These are phyloP conservation scores for Endotrypanum monterogeii DNA, from an alignment of 208 protist species.

Conservation along the genomic window DNA sequence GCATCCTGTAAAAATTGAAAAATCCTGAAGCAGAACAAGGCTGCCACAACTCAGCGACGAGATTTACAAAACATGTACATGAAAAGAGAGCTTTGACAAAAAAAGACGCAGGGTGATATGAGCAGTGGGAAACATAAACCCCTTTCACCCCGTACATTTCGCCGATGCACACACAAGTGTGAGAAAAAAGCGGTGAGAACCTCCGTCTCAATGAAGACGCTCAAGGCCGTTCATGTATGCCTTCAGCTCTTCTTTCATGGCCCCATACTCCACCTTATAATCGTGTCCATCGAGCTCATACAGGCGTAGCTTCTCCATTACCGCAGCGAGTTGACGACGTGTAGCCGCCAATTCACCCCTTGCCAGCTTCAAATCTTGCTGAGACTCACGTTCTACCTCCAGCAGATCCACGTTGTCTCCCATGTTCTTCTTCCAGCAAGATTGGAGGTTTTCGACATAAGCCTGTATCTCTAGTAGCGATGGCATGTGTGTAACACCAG, in stretches of 20 bases:
- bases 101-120: no score
- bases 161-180: background rate
- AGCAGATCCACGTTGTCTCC: slow-evolving; percentile 56
- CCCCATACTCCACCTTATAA: slow-evolving; percentile 72
- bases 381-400: slow-evolving; percentile 52
- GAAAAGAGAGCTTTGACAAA: background rate
- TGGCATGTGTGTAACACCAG: slow-evolving; percentile 51
- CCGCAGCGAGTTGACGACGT: slow-evolving; percentile 38
- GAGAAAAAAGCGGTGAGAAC: no score
- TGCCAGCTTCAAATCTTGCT: slow-evolving; percentile 61
- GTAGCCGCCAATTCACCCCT: slow-evolving; percentile 49
- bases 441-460: slow-evolving; percentile 84
- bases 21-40: background rate
- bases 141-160: no score
- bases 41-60: background rate
- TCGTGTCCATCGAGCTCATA: slow-evolving; percentile 72
- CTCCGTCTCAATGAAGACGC: slow-evolving; percentile 12
- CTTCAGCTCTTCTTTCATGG: slow-evolving; percentile 70
- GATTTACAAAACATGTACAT: slow-evolving; percentile 5
- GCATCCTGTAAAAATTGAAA: background rate
- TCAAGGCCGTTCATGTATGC: slow-evolving; percentile 51
- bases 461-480: slow-evolving; percentile 74
- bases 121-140: no score
- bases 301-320: slow-evolving; percentile 72
- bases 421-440: slow-evolving; percentile 78